A percentile compares a stretch with the other conserved stretches of the same genome.
phyloP scores from a whole-genome alignment of 768 basidiomycete species.

The Psilocybe cyanescens region DNA sequence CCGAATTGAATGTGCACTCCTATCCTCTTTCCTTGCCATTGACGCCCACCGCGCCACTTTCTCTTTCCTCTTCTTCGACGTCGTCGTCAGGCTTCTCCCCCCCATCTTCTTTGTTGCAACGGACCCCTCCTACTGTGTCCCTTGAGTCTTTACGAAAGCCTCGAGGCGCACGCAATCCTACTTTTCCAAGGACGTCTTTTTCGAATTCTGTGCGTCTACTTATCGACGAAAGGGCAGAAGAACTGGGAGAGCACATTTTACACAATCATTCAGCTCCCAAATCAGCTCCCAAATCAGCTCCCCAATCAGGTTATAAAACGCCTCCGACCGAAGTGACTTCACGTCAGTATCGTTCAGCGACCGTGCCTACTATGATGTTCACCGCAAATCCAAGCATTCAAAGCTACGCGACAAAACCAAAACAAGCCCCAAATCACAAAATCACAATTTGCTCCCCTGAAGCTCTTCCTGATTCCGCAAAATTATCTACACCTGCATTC shows the following conservation, averaged over 20 bases:
- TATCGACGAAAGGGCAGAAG: background rate
- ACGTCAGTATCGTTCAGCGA: background rate
- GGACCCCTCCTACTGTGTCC: background rate
- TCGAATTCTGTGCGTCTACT: background rate
- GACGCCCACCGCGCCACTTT: background rate
- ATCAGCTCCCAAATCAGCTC: background rate
- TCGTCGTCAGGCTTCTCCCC: background rate
- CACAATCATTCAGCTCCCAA: background rate
- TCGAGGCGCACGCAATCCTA: slow-evolving; percentile 5
- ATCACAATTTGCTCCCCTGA: slow-evolving; percentile 2
- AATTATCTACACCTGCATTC: background rate
- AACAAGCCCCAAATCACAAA: slow-evolving; percentile 1
- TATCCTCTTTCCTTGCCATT: background rate
- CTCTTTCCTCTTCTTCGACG: background rate
- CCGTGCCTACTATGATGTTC: background rate
- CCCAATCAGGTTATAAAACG: background rate
- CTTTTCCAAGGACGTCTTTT: background rate
- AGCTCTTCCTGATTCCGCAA: background rate
- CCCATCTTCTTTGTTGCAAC: background rate
- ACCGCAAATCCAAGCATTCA: background rate
- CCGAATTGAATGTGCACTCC: background rate
- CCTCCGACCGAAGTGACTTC: background rate
- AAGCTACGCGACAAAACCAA: background rate
- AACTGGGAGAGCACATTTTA: background rate
- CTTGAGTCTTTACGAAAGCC: background rate